phyloP scores from a whole-genome alignment of 2,329 filamentous ascomycete genomes.

The Alternaria conjuncta region DNA sequence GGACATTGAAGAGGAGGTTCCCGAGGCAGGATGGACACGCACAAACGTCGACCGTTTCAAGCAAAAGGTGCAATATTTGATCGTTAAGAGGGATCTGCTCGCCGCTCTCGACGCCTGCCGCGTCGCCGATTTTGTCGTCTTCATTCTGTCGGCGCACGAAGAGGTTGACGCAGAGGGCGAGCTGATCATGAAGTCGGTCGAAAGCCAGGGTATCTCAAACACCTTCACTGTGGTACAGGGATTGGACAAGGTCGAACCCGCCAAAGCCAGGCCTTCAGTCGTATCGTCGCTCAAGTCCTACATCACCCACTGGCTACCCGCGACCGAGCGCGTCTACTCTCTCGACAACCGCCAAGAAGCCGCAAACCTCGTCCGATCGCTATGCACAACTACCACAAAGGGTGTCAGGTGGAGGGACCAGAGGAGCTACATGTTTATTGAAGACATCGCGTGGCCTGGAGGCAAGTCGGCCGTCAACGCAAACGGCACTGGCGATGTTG shows the following conservation, averaged over 20 bases:
- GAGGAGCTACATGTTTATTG: conserved; percentile 92
- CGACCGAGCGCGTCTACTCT: conserved; percentile 88
- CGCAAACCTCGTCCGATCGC: conserved; percentile 84
- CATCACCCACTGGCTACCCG: conserved; percentile 92
- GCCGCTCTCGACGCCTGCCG: conserved; percentile 84
- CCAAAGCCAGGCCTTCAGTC: conserved; percentile 78
- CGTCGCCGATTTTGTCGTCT: conserved; percentile 87
- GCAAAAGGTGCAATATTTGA: conserved; percentile 88
- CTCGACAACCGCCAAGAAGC: conserved; percentile 90
- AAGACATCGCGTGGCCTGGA: conserved; percentile 76
- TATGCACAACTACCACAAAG: conserved; percentile 92
- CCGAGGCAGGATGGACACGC: conserved; percentile 64
- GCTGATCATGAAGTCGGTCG: conserved; percentile 81
- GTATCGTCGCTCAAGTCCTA: conserved; percentile 86
- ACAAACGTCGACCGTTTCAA: conserved; percentile 89
- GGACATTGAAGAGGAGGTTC: conserved; percentile 73
- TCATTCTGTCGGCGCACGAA: conserved; percentile 80
- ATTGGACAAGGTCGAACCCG: conserved; percentile 76
- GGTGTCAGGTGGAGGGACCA: conserved; percentile 96
- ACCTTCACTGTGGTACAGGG: conserved; percentile 85
- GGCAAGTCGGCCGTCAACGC: conserved; percentile 51
- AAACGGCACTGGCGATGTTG: conserved; percentile 62
- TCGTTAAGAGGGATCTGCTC: conserved; percentile 74
- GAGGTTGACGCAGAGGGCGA: conserved; percentile 88
- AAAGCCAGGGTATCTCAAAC: conserved; percentile 93